Evolutionary conservation across 371 early-diverging fungal species (phyloP), one percentile per base, ranked within the genome.

Genomic region (Mucor velutinosus): DNA sequence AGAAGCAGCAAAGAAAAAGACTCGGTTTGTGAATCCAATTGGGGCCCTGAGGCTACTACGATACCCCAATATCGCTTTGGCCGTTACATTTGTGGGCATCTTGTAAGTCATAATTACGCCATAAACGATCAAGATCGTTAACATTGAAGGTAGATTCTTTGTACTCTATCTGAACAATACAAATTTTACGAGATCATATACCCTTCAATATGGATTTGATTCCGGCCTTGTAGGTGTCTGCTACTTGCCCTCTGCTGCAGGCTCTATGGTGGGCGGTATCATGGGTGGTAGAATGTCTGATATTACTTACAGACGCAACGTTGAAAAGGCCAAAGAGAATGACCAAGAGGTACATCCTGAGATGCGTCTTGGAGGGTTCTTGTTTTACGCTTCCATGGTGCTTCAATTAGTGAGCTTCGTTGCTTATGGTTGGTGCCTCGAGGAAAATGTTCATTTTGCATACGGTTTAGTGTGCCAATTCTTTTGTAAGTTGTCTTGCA

Each of bases 391-490:
- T 12, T 61, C 73, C 1, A 58, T 76, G 15, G 7, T 72, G 10
- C 21, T 81, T 1, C 69, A 76, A 14, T 17, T 74, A 0, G 19
- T 60, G 12, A 49, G 76, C 11, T 69, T 78, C 11, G 41, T 67
- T 14, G 80, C 70, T 8, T 83, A 78, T 65, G 84, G 84, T 0
- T 83, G 84, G 84, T 75, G 74, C 55, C 30, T 79, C 7, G 60
- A 79, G 49, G 56, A 78, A 21, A 71, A 83, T 37, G 77, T 81
- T 4, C 78, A 78, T 67, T 81, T 67, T 56, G 78, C 75, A 11
- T 74, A 67, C 61, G 74, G 76, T 15, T 69, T 83, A 39, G 76
- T 76, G 7, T 72, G 72, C 33, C 77, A 74, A 33, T 75, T 81
- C 29, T 66, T 79, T 37, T 25, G 84, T 79, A 79, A 76, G 75